Evolutionary conservation across 176 grass and related monocot genomes (phyloP), one percentile per base, ranked within the genome.

Genomic region (Triticum monococcum): DNA sequence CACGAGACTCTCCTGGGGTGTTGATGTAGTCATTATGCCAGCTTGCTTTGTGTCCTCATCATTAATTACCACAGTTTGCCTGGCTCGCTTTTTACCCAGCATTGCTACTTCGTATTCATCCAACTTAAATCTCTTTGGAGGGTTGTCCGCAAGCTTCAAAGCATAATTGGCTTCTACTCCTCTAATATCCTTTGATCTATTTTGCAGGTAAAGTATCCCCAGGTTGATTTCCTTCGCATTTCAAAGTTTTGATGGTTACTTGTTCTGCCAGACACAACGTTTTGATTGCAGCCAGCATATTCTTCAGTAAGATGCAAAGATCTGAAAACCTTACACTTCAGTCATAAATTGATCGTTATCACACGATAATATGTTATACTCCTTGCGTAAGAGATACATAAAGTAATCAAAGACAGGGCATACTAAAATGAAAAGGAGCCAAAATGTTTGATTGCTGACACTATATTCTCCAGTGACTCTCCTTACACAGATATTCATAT

Each of bases 1-100:
- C 67, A 79, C 85, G 89, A 89, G 87, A 91, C 50, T 95, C 93
- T 92, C 72, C 86, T 91, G 25, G 91, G 95, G 95, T 61, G 93
- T 98, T 38, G 93, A 83, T 80, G 80, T 82, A 66, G 91, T 98
- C 85, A 98, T 90, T 22, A 91, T 80, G 62, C 90, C 89, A 62
- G 87, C 95, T 90, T 95, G 93, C 83, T 93, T 95, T 9, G 87
- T 93, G 83, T 98, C 95, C 41, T 98, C 95, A 28, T 95, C 93
- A 50, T 95, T 90, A 64, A 98, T 98, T 73, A 98, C 91, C 12
- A 98, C 89, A 62, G 89, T 98, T 56, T 90, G 77, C 40, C 93
- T 94, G 5, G 91, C 82, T 65, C 93, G 75, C 48, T 91, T 98
- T 88, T 98, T 95, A 71, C 95, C 95, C 41, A 98, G 64, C 93